These are phyloP conservation scores for Cyberlindnera maritima DNA, from an alignment of 805 yeast species.

Conservation along the genomic window DNA sequence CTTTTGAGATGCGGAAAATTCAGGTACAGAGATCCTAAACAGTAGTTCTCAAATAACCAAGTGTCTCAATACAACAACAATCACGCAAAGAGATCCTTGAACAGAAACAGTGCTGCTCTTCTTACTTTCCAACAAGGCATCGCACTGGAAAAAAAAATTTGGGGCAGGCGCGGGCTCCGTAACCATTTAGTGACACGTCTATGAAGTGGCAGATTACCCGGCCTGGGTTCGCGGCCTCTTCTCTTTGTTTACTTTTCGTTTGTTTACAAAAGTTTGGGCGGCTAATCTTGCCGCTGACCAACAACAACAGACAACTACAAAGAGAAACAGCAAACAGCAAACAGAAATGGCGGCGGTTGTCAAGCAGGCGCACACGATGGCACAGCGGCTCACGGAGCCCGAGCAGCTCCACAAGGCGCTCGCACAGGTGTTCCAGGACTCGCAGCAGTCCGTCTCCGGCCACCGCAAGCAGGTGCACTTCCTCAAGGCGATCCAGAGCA, in stretches of 20 bases:
- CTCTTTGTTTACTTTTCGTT: slow-evolving; percentile 16
- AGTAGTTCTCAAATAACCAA: no score
- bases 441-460: slow-evolving; percentile 69
- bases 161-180: background rate
- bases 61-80: no score
- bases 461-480: slow-evolving; percentile 73
- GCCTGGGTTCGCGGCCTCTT: slow-evolving; percentile 1
- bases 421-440: slow-evolving; percentile 74
- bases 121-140: slow-evolving; percentile 4
- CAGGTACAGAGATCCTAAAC: no score
- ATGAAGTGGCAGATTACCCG: slow-evolving; percentile 12
- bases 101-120: no score
- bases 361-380: slow-evolving; percentile 14
- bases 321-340: no score
- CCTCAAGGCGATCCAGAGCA: slow-evolving; percentile 53
- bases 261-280: background rate
- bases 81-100: no score
- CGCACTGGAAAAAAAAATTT: slow-evolving; percentile 6
- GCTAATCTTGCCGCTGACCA: background rate
- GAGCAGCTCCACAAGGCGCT: slow-evolving; percentile 45
- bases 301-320: no score
- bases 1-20: no score
- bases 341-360: slow-evolving; percentile 18
- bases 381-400: slow-evolving; percentile 25
- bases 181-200: slow-evolving; percentile 2